Conservation (phyloP, 2,329 filamentous ascomycete species). For the Alternaria sp. region DNA sequence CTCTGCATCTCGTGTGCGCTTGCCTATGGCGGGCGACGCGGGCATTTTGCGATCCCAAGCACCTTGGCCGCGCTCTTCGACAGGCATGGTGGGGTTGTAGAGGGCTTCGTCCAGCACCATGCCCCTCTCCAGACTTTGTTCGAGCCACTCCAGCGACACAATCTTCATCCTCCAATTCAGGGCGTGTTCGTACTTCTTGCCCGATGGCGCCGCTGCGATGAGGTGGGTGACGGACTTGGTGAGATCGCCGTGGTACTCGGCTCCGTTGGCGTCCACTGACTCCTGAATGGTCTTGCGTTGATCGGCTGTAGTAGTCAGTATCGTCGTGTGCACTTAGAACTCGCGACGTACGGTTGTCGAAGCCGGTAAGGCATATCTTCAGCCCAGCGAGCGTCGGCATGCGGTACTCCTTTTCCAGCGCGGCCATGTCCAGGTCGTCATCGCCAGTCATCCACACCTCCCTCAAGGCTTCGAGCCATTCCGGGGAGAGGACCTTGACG, state of each 20-base stretch:
- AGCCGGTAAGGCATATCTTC: constrained; percentile 72
- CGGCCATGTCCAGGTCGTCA: constrained; percentile 73
- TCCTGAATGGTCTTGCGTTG: constrained; percentile 75
- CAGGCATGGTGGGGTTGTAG: constrained; percentile 77
- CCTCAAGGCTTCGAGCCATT: constrained; percentile 83
- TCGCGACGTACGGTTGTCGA: constrained; percentile 65
- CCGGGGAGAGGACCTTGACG: constrained; percentile 79
- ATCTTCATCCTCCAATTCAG: constrained; percentile 79
- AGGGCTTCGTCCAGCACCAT: constrained; percentile 89
- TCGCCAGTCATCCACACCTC: constrained; percentile 80
- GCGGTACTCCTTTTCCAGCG: constrained; percentile 71
- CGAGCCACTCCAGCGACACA: constrained; percentile 84
- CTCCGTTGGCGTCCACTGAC: constrained; percentile 73
- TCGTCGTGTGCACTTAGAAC: background rate
- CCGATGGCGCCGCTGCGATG: constrained; percentile 77
- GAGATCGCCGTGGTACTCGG: constrained; percentile 84
- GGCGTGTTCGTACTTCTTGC: constrained; percentile 91
- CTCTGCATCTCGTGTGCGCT: constrained; percentile 42
- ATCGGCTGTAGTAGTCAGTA: constrained; percentile 57
- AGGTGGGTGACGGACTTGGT: constrained; percentile 87
- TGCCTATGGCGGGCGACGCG: constrained; percentile 51
- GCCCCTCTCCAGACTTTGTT: constrained; percentile 80
- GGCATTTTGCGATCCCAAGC: constrained; percentile 67
- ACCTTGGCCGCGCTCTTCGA: constrained; percentile 74
- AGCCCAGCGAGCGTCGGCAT: constrained; percentile 69